Percentiles rank a stretch among this genome's conserved stretches.
These are phyloP conservation scores for Phytophthora vignae DNA, from an alignment of 352 stramenopile species.

Conservation along the genomic window DNA sequence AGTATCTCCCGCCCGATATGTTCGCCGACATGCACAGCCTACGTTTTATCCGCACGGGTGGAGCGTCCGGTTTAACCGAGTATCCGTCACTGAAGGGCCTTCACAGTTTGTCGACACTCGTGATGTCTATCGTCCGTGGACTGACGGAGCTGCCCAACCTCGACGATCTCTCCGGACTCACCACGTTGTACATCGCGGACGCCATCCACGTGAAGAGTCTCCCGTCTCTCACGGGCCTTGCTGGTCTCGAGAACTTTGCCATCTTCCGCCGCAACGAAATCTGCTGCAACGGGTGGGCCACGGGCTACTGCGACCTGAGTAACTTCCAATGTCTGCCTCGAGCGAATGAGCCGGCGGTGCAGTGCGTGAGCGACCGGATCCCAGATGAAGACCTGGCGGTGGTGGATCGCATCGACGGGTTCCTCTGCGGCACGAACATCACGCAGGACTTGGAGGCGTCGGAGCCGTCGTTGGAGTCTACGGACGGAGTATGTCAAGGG, in stretches of 20 bases:
- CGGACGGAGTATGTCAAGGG: slow-evolving; percentile 37
- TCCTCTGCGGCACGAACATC: slow-evolving; percentile 40
- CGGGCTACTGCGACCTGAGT: slow-evolving; percentile 32
- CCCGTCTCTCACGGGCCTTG: slow-evolving; percentile 25
- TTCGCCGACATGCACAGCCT: slow-evolving; percentile 51
- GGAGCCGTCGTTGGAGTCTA: slow-evolving; percentile 34
- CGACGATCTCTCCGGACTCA: slow-evolving; percentile 34
- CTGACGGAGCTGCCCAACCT: slow-evolving; percentile 42
- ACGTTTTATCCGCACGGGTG: slow-evolving; percentile 46
- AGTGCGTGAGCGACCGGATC: slow-evolving; percentile 37
- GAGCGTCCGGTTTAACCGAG: slow-evolving; percentile 29
- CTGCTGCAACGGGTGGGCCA: slow-evolving; percentile 51
- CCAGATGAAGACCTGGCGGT: slow-evolving; percentile 23
- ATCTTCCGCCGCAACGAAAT: slow-evolving; percentile 45
- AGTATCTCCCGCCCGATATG: slow-evolving; percentile 39
- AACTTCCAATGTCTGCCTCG: slow-evolving; percentile 42
- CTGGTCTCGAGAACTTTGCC: slow-evolving; percentile 38
- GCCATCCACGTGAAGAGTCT: slow-evolving; percentile 31
- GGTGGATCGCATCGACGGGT: slow-evolving; percentile 20
- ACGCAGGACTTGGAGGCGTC: slow-evolving; percentile 37
- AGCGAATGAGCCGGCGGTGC: slow-evolving; percentile 26
- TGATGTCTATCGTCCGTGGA: slow-evolving; percentile 27
- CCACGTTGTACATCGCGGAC: slow-evolving; percentile 39
- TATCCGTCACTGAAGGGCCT: slow-evolving; percentile 50
- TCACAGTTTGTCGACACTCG: slow-evolving; percentile 40